phyloP scores from a whole-genome alignment of 257 asterid species.

The Solanum rostratum region DNA sequence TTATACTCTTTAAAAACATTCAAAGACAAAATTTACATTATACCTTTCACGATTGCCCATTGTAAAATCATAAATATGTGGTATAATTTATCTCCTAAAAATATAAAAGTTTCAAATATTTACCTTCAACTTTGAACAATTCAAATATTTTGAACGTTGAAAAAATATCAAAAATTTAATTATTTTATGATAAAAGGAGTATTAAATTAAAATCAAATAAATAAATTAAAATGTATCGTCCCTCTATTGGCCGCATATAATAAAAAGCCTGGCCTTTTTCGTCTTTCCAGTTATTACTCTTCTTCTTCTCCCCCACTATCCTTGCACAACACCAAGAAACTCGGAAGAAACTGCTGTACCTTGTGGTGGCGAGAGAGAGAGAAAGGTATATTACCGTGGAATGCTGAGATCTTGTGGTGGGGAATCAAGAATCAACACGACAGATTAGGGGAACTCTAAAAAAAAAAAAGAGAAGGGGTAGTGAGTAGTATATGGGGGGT shows the following conservation, averaged over 20 bases:
- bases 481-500: slow-evolving; percentile 65
- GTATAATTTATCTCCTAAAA: no score
- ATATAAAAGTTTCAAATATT: no score
- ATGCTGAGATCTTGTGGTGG: slow-evolving; percentile 28
- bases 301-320: not conserved
- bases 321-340: slow-evolving; percentile 1
- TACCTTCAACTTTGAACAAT: no score
- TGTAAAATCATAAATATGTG: no score
- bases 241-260: not conserved
- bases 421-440: slow-evolving; percentile 29
- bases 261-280: not conserved
- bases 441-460: slow-evolving; percentile 2
- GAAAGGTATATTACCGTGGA: slow-evolving; percentile 6
- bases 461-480: slow-evolving; percentile 4
- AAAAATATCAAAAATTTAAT: no score
- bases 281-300: not conserved
- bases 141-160: no score
- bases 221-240: not conserved
- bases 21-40: no score
- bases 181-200: no score
- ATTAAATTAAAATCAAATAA: no score
- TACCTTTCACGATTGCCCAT: no score
- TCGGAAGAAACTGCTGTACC: not conserved
- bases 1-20: no score
- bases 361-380: slow-evolving; percentile 1